Percentiles rank a stretch among this genome's conserved stretches.
Evolutionary conservation across 2,329 filamentous ascomycete species (phyloP).

Genomic region (Penicillium hordei): DNA sequence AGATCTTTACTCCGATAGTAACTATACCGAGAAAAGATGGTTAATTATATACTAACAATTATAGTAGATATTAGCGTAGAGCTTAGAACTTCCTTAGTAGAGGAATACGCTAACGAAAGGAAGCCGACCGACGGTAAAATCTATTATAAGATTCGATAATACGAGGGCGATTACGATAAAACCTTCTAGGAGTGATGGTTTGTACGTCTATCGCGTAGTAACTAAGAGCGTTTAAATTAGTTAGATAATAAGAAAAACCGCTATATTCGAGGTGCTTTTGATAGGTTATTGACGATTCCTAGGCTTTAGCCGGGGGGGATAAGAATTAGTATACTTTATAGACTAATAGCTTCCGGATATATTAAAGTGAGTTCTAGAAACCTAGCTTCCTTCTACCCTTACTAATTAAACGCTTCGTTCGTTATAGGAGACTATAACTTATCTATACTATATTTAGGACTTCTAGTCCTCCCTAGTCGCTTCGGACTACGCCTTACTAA

Average conservation of each 20-base stretch:
- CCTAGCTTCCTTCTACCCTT: neutral
- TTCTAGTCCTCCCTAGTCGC: slow-evolving; percentile 25
- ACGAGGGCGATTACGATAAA: slow-evolving; percentile 18
- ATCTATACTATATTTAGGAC: slow-evolving; percentile 17
- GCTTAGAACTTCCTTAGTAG: no score
- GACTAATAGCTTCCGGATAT: slow-evolving; percentile 16
- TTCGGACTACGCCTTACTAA: slow-evolving; percentile 12
- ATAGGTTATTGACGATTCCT: slow-evolving; percentile 34
- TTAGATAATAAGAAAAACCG: slow-evolving; percentile 15
- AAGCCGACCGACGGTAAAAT: no score
- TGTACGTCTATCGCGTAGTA: slow-evolving; percentile 20
- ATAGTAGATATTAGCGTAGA: no score
- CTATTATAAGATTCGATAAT: slow-evolving; percentile 14
- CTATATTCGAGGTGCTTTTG: slow-evolving; percentile 30
- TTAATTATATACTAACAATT: neutral
- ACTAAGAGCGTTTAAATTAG: slow-evolving; percentile 15
- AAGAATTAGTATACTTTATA: slow-evolving; percentile 20
- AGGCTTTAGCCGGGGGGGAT: slow-evolving; percentile 33
- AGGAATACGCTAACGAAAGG: no score
- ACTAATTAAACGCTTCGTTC: neutral
- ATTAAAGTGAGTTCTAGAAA: slow-evolving; percentile 15
- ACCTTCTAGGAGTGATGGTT: slow-evolving; percentile 19
- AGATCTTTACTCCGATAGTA: slow-evolving; percentile 32
- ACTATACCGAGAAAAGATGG: slow-evolving; percentile 7
- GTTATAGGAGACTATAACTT: slow-evolving; percentile 22